Evolutionary conservation across 2,329 filamentous ascomycete genomes (phyloP), one percentile per base, ranked within the genome.

Genomic region (Plectosphaerella cucumerina): DNA sequence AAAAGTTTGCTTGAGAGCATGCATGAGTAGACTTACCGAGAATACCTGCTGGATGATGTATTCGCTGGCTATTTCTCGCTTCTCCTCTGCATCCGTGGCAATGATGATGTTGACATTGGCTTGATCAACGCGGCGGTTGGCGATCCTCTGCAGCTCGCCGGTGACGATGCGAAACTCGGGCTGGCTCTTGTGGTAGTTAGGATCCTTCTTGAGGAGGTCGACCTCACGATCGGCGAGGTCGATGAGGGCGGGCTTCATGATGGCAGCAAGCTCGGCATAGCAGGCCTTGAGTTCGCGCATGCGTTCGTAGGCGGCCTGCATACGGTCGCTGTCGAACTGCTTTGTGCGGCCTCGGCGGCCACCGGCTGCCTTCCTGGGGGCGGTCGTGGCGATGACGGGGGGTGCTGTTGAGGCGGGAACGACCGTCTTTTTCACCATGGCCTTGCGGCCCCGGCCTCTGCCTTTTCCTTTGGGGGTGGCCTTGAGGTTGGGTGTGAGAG

Each of bases 231-330:
- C 78, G 17, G 84, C 83, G 18, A 90, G 72, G 61, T 88, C 84
- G 52, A 84, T 81, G 14, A 88, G 71, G 10, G 83, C 76, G 15
- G 81, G 80, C 65, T 86, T 88, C 59, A 87, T 68, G 26, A 79
- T 74, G 58, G 81, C 78, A 52, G 82, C 77, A 48, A 89, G 78
- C 52, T 77, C 72, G n/a, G 81, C 76, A 65, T 82, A 89, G 21
- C 75, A 75, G 50, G 82, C 81, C 65, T 86, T 86, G 59, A 89
- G 73, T 58, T 86, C 79, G 57, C 85, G 76, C 62, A 85, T 81
- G 50, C 86, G 82, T 63, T 84, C 80, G 57, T 81, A 79, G 51
- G 76, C 75, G 47, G 79, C 80, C 62, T 84, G 81, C 49, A 78
- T 74, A 55, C 73, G 75, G 55, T 73, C 68, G 56, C 79, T 75